Base-by-base conservation (phyloP, 495 filamentous ascomycete species). In the Peziza echinospora region DNA sequence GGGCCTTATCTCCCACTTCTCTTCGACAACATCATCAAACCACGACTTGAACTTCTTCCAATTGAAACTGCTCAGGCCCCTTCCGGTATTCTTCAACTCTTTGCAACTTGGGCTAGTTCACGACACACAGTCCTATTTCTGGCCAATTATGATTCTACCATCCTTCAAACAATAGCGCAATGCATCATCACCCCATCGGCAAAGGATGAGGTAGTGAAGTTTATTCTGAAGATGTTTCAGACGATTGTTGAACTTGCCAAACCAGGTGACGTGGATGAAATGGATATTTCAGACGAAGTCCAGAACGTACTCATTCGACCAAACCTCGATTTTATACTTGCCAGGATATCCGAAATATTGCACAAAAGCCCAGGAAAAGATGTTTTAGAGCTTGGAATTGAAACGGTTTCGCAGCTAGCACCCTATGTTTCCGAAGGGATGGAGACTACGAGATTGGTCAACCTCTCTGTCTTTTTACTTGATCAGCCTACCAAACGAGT, bases 151-250 rank as follows among this genome's bases (percentile, higher is more conserved):
- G 77, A 91, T 51, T 55, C 65, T 17, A 59, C 67, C 23, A 67
- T 92, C 24, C 56, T 96, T 23, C 65, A 64, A 6, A 77, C 75
- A 52, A 60, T 93, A 37, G 69, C 82, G 30, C 76, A 82, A 49
- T 80, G 76, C 54, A 61, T 96, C 11, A 69, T 66, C 1, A 68
- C 81, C 5, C 71, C 75, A 37, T 87, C 80, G 28, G 74, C 79
- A 5, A 91, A 85, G 57, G 84, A 93, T 51, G 78, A 85, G 47
- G 87, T 96, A 50, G 87, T 86, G 52, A 57, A 80, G 0, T 93
- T 81, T 57, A 71, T 85, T 1, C 64, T 97, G 19, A 70, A 80
- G 11, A 76, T 93, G 39, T 54, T 96, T 26, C 66, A 69, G 47
- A 72, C 66, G 25, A 67, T 93, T 43, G 65, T 82, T 41, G 59